Evolutionary conservation across 306 rosid species (phyloP).

Genomic region (Clitoria ternatea): DNA sequence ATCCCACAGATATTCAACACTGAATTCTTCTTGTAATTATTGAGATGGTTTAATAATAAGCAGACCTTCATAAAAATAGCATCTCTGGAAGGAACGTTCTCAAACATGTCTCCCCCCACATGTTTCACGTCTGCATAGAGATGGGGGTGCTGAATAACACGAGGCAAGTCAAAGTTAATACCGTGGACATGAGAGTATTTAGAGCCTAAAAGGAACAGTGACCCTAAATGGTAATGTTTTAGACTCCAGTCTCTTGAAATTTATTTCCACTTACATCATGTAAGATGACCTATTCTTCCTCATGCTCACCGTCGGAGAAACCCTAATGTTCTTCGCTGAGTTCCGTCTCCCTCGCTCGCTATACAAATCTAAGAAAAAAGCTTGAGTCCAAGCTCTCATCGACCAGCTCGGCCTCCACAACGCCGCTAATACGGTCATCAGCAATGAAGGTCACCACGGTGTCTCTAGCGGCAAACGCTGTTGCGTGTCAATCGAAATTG

Average conservation of each 20-base stretch:
- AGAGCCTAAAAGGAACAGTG: slow-evolving; percentile 61
- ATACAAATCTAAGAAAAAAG: slow-evolving; percentile 65
- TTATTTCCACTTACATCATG: slow-evolving; percentile 89
- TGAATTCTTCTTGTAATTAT: no score
- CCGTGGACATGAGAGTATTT: slow-evolving; percentile 37
- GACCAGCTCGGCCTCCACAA: slow-evolving; percentile 71
- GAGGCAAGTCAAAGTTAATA: slow-evolving; percentile 42
- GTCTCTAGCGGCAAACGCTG: slow-evolving; percentile 90
- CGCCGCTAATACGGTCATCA: slow-evolving; percentile 71
- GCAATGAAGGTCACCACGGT: slow-evolving; percentile 86
- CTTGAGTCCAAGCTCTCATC: slow-evolving; percentile 72
- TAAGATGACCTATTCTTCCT: slow-evolving; percentile 94
- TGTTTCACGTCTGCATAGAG: slow-evolving; percentile 43
- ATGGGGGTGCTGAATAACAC: slow-evolving; percentile 43
- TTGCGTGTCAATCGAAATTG: slow-evolving; percentile 83
- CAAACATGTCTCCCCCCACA: slow-evolving; percentile 60
- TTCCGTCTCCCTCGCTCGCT: slow-evolving; percentile 81
- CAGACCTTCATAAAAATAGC: slow-evolving; percentile 55
- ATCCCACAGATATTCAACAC: no score
- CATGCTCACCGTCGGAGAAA: slow-evolving; percentile 90
- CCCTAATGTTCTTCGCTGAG: slow-evolving; percentile 89
- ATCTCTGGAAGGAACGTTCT: slow-evolving; percentile 46
- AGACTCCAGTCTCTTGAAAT: slow-evolving; percentile 56
- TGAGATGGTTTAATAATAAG: no score
- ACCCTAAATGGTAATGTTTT: slow-evolving; percentile 56